Evolutionary conservation across 441 rosid genomes (phyloP), one percentile per base, ranked within the genome.

Genomic region (Metrosideros polymorpha): DNA sequence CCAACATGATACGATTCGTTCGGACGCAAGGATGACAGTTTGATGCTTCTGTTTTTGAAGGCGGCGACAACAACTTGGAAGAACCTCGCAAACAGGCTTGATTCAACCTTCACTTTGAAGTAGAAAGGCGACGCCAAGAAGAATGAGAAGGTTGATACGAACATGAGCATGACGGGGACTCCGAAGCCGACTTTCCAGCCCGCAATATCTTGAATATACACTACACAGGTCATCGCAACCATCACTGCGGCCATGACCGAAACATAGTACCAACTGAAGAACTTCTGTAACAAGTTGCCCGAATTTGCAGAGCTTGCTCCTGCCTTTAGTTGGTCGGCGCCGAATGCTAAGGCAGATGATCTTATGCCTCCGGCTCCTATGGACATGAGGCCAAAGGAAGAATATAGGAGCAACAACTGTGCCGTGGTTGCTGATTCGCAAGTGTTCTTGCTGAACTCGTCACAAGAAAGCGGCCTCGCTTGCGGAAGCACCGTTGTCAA

Each of bases 151-250:
- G 90, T 52, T 1, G 98, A 91, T 51, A 92, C 6, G 66, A 91
- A 77, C 96, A 91, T 92, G 71, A 94, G 88, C 82, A 90, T 42
- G 9, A 86, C 89, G 19, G 94, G 91, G 32, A 93, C 86, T 59
- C 94, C 98, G 71, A 95, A 95, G 39, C 98, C 96, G 4, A 92
- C 89, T 25, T 86, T 88, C 98, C 98, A 95, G 4, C 98, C 97
- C 27, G 89, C 32, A 25, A 79, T 49, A 25, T 93, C 93, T 89
- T 96, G 98, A 76, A 95, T 89, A 84, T 93, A 94, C n/a, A 92
- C 95, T 9, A 94, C 39, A 30, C 87, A 87, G 57, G 98, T 93
- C 63, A 89, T 85, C 3, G 93, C 93, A 18, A 91, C 15, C 56
- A 94, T 63, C 59, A 83, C 35, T 1, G 95, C 84, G 66, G 87